Conservation (phyloP, 2,329 filamentous ascomycete species). For the Ophiosphaerella narmari region DNA sequence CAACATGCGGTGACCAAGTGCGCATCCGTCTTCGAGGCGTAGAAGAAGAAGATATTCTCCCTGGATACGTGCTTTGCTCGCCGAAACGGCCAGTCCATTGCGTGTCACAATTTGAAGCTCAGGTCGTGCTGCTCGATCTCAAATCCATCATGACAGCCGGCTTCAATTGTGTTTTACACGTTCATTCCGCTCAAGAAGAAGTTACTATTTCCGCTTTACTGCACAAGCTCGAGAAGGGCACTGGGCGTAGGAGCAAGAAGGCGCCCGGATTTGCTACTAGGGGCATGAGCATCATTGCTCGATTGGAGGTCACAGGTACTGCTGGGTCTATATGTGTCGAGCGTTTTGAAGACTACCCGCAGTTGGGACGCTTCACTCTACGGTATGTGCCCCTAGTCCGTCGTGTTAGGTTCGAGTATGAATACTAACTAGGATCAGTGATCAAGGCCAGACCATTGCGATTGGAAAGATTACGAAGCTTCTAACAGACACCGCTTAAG, state of each 20-base stretch:
- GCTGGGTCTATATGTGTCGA: slow-evolving; percentile 90
- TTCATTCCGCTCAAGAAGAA: slow-evolving; percentile 97
- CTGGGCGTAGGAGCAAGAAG: slow-evolving; percentile 88
- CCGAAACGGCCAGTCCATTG: slow-evolving; percentile 92
- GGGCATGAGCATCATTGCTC: slow-evolving; percentile 85
- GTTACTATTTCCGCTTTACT: slow-evolving; percentile 87
- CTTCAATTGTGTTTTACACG: slow-evolving; percentile 97
- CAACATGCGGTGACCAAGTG: slow-evolving; percentile 92
- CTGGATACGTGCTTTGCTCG: slow-evolving; percentile 94
- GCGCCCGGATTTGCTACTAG: slow-evolving; percentile 88
- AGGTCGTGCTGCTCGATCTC: slow-evolving; percentile 92
- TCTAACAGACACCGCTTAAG: slow-evolving; percentile 49
- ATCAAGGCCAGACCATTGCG: slow-evolving; percentile 94
- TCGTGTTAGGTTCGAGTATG: not conserved
- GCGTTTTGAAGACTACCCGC: slow-evolving; percentile 92
- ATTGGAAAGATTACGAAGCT: slow-evolving; percentile 99
- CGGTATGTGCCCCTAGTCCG: slow-evolving; percentile 18
- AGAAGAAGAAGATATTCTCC: slow-evolving; percentile 95
- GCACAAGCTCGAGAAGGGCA: slow-evolving; percentile 95
- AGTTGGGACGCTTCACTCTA: slow-evolving; percentile 52
- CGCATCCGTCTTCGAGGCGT: slow-evolving; percentile 89
- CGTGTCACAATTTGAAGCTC: slow-evolving; percentile 88
- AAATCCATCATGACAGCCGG: slow-evolving; percentile 93
- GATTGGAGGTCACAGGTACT: slow-evolving; percentile 83
- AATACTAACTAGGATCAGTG: slow-evolving; percentile 35